Conservation (phyloP, 2,329 filamentous ascomycete genomes). For the Harringtonia aguacate region DNA sequence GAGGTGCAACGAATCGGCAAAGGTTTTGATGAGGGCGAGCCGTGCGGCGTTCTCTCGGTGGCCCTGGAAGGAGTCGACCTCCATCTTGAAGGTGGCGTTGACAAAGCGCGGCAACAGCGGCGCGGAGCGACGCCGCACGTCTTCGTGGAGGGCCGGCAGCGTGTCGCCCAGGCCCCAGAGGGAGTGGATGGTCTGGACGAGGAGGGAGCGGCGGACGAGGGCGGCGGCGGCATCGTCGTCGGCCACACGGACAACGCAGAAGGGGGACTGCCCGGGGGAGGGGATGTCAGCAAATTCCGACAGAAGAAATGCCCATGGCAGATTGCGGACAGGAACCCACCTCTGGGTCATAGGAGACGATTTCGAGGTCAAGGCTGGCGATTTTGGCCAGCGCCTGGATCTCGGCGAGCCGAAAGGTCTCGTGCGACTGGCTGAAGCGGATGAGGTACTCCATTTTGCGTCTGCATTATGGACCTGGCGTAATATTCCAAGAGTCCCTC, state of each 20-base stretch:
- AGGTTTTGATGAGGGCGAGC: slow-evolving; percentile 68
- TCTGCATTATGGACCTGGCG: too few relatives aligned
- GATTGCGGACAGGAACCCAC: slow-evolving; percentile 51
- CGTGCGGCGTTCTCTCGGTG: slow-evolving; percentile 55
- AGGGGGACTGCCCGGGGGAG: slow-evolving; percentile 52
- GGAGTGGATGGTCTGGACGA: slow-evolving; percentile 76
- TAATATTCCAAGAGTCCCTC: too few relatives aligned
- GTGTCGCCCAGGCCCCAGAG: slow-evolving; percentile 69
- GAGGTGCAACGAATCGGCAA: slow-evolving; percentile 62
- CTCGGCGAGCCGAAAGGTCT: slow-evolving; percentile 82
- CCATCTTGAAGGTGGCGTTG: slow-evolving; percentile 67
- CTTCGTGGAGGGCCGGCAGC: slow-evolving; percentile 57
- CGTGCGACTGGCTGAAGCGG: slow-evolving; percentile 79
- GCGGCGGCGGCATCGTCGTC: slow-evolving; percentile 52
- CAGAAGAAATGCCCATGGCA: not conserved
- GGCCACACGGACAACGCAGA: slow-evolving; percentile 64
- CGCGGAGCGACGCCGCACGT: slow-evolving; percentile 47
- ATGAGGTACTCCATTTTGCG: slow-evolving; percentile 85
- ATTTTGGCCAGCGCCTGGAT: slow-evolving; percentile 68
- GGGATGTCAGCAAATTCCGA: not conserved
- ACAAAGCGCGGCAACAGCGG: slow-evolving; percentile 58
- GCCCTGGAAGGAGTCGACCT: slow-evolving; percentile 71
- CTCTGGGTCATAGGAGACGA: slow-evolving; percentile 63
- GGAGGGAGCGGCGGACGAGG: slow-evolving; percentile 66
- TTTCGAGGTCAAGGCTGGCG: slow-evolving; percentile 54